Evolutionary conservation across 257 asterid species (phyloP).

Genomic region (Knoxia roxburghii): DNA sequence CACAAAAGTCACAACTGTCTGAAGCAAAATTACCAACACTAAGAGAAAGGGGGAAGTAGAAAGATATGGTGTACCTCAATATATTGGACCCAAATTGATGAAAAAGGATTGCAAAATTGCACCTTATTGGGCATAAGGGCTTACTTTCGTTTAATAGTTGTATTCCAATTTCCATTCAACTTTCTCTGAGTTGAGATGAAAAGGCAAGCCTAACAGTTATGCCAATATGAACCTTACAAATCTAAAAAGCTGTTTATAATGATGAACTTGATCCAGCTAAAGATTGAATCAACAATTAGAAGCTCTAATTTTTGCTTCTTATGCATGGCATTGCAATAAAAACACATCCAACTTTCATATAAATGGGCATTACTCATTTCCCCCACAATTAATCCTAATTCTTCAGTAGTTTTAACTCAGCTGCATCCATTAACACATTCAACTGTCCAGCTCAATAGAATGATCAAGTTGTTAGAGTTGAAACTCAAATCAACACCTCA

Average conservation of each 20-base stretch:
- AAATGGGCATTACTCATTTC: not conserved
- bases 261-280: conserved; percentile 60
- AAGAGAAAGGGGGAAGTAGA: not conserved
- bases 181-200: not conserved
- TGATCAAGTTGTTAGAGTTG: too few relatives aligned
- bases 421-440: not conserved
- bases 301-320: conserved; percentile 22
- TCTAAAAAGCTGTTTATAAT: conserved; percentile 37
- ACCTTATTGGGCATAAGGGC: not conserved
- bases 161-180: not conserved
- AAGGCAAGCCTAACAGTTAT: not conserved
- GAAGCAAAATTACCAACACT: not conserved
- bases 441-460: too few relatives aligned
- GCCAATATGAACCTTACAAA: not conserved
- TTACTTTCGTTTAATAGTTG: not conserved
- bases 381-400: not conserved
- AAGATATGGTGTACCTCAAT: not conserved
- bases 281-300: not conserved
- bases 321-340: too few relatives aligned
- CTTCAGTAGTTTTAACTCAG: too few relatives aligned
- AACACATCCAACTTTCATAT: not conserved
- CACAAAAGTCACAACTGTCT: not conserved
- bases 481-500: not conserved
- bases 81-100: not conserved
- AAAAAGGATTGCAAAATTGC: not conserved